Conservation (phyloP, 306 rosid species). For the Lathyrus tuberosus region DNA sequence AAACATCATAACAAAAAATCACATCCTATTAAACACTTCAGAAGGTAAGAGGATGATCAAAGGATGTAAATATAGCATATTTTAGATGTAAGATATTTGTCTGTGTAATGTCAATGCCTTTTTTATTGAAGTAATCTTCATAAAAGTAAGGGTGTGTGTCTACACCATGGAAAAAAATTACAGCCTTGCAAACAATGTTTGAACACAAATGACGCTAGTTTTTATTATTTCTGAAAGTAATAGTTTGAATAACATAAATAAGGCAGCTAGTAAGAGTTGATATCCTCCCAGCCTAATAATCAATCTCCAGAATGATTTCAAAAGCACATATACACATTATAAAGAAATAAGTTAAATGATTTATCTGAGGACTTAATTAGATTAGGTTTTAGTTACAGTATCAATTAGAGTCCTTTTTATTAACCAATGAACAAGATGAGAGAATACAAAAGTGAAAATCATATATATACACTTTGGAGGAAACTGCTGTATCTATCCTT, state of each 20-base stretch:
- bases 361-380: slow-evolving; percentile 13
- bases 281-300: slow-evolving; percentile 15
- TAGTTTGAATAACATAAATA: not conserved
- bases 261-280: slow-evolving; percentile 7
- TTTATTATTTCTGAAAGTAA: not conserved
- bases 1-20: slow-evolving; percentile 40
- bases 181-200: slow-evolving; percentile 5
- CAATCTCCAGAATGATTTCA: slow-evolving; percentile 25
- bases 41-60: slow-evolving; percentile 27
- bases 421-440: slow-evolving; percentile 4
- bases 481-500: not conserved
- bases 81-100: slow-evolving; percentile 15
- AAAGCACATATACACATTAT: slow-evolving; percentile 6
- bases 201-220: slow-evolving; percentile 4
- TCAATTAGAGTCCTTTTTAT: no score
- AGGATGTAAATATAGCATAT: slow-evolving; percentile 12
- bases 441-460: not conserved
- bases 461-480: not conserved
- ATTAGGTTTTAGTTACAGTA: slow-evolving; percentile 29
- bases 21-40: not conserved
- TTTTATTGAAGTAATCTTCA: slow-evolving; percentile 23
- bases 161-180: slow-evolving; percentile 17
- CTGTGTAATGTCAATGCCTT: slow-evolving; percentile 14
- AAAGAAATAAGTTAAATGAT: not conserved
- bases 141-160: not conserved